Conservation (phyloP, 2,329 filamentous ascomycete species). For the Aspergillus clavatus region DNA sequence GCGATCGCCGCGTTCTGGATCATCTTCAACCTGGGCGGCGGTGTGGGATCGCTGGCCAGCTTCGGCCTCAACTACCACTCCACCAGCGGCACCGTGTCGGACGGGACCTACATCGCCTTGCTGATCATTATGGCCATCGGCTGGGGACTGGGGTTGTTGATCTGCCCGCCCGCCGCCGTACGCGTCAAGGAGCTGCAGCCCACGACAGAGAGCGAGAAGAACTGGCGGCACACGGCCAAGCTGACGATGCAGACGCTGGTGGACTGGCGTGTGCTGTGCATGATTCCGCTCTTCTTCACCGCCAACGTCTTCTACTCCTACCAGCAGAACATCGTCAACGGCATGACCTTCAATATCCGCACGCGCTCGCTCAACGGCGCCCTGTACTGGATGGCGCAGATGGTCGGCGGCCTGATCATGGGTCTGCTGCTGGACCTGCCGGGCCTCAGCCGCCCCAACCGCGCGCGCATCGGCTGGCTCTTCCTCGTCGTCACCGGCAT, state of each 20-base stretch:
- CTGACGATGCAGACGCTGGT: constrained; percentile 36
- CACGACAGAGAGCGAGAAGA: constrained; percentile 38
- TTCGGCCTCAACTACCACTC: constrained; percentile 45
- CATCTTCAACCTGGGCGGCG: constrained; percentile 46
- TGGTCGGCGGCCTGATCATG: constrained; percentile 49
- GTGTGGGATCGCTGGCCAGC: constrained; percentile 42
- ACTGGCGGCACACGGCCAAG: constrained; percentile 26
- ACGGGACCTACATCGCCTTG: constrained; percentile 50
- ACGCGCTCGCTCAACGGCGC: constrained; percentile 53
- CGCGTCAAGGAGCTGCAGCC: constrained; percentile 35
- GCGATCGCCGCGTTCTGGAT: constrained; percentile 45
- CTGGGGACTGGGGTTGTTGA: constrained; percentile 45
- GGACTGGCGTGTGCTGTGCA: constrained; percentile 45
- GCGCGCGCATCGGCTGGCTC: constrained; percentile 46
- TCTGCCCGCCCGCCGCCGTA: constrained; percentile 46
- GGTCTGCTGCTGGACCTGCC: constrained; percentile 37
- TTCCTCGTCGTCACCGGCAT: constrained; percentile 48
- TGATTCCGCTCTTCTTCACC: constrained; percentile 53
- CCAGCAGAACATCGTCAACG: constrained; percentile 54
- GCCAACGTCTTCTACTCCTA: constrained; percentile 56
- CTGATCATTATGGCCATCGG: constrained; percentile 48
- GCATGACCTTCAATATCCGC: constrained; percentile 51
- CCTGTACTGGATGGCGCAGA: constrained; percentile 55
- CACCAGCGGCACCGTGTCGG: constrained; percentile 42
- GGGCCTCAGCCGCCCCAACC: constrained; percentile 41